Percentiles rank a stretch among this genome's conserved stretches.
Conservation (phyloP, 202 grass and related monocot species). For the Zizania palustris region DNA sequence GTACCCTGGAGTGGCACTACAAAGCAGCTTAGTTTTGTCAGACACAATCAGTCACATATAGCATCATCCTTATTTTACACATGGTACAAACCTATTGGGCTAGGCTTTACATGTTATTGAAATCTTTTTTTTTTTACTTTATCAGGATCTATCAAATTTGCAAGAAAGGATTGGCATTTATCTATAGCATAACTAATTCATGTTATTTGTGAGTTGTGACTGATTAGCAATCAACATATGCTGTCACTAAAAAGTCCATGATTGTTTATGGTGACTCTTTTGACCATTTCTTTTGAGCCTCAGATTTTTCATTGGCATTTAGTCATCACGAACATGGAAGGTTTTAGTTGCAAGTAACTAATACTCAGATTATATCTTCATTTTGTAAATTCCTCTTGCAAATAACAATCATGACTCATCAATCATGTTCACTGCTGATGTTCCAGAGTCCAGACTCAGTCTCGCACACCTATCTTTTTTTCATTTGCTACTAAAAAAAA, state of each 20-base stretch:
- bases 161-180: not conserved
- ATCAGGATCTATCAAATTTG: slow-evolving; percentile 4
- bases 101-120: slow-evolving; percentile 21
- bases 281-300: slow-evolving; percentile 27
- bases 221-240: slow-evolving; percentile 24
- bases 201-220: not conserved
- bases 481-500: slow-evolving; percentile 11
- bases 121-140: slow-evolving; percentile 40
- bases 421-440: not conserved
- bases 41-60: slow-evolving; percentile 9
- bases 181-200: slow-evolving; percentile 20
- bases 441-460: not conserved
- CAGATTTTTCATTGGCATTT: slow-evolving; percentile 18
- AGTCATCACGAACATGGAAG: not conserved
- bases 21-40: slow-evolving; percentile 12
- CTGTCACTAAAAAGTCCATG: slow-evolving; percentile 43
- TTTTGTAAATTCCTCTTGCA: not conserved
- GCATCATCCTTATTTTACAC: slow-evolving; percentile 23
- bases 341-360: not conserved
- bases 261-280: slow-evolving; percentile 40
- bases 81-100: slow-evolving; percentile 26
- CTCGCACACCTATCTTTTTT: slow-evolving; percentile 6
- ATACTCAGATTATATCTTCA: not conserved
- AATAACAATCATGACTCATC: not conserved
- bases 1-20: not conserved